phyloP scores from a whole-genome alignment of 2,329 filamentous ascomycete genomes.

The Alternaria brassicae region DNA sequence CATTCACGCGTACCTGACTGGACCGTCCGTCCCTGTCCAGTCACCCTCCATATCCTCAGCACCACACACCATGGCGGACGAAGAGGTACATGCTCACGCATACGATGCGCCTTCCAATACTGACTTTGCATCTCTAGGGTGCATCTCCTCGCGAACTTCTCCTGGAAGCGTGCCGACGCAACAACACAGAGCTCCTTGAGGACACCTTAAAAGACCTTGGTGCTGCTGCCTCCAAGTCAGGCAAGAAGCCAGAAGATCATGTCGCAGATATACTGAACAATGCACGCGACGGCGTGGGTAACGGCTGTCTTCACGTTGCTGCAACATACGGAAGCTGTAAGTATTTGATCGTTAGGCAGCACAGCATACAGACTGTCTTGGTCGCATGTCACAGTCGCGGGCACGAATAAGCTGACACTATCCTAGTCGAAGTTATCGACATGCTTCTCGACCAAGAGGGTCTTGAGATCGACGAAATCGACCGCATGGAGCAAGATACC shows the following conservation, averaged over 20 bases:
- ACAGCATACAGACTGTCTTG: neutral
- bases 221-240: slow-evolving; percentile 55
- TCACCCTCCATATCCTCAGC: slow-evolving; percentile 3
- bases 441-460: slow-evolving; percentile 81
- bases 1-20: slow-evolving; percentile 14
- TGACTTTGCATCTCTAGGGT: slow-evolving; percentile 65
- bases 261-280: slow-evolving; percentile 83
- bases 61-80: slow-evolving; percentile 45
- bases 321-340: slow-evolving; percentile 84
- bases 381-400: neutral
- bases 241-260: slow-evolving; percentile 62
- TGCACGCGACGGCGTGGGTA: slow-evolving; percentile 84
- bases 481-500: slow-evolving; percentile 75
- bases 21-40: neutral
- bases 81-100: slow-evolving; percentile 31
- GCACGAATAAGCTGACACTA: slow-evolving; percentile 10
- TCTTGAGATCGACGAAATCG: slow-evolving; percentile 83
- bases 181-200: slow-evolving; percentile 85
- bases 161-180: slow-evolving; percentile 89
- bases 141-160: slow-evolving; percentile 85
- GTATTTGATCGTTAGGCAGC: slow-evolving; percentile 43
- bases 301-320: slow-evolving; percentile 88
- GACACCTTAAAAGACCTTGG: slow-evolving; percentile 70
- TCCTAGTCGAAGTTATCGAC: slow-evolving; percentile 78
- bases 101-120: neutral